Percentiles rank a stretch among this genome's conserved stretches.
These are phyloP conservation scores for Diaporthe destruens DNA, from an alignment of 2,329 filamentous ascomycete species.

Conservation along the genomic window DNA sequence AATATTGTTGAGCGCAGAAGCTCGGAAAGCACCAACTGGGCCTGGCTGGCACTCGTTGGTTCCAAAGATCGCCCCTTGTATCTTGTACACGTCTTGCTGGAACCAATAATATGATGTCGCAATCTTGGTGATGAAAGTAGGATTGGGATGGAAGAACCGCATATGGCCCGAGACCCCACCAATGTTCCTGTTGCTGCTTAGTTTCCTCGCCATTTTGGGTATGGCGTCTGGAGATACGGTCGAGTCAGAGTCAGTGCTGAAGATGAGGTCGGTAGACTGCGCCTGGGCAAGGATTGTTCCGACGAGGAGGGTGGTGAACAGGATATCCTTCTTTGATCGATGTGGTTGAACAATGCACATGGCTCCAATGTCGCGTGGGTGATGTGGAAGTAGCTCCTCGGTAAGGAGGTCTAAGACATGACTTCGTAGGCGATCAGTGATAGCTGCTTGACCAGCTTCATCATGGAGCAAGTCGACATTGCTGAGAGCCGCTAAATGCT, in stretches of 20 bases:
- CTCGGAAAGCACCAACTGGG: slow-evolving; percentile 17
- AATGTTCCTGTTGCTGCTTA: neutral
- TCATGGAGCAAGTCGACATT: slow-evolving; percentile 11
- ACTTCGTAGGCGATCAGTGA: slow-evolving; percentile 12
- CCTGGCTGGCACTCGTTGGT: slow-evolving; percentile 30
- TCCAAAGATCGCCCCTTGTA: slow-evolving; percentile 12
- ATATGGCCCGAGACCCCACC: slow-evolving; percentile 27
- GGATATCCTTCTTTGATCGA: slow-evolving; percentile 31
- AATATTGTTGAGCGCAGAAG: slow-evolving; percentile 7
- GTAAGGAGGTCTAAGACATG: neutral
- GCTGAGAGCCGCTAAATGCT: neutral
- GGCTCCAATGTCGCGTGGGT: neutral
- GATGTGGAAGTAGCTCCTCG: neutral
- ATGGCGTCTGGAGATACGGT: neutral
- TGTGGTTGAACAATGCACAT: slow-evolving; percentile 30
- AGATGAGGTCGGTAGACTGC: neutral
- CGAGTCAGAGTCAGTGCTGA: slow-evolving; percentile 34
- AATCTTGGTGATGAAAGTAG: slow-evolving; percentile 13
- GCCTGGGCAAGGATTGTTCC: neutral
- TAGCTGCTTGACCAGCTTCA: neutral
- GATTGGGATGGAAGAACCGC: slow-evolving; percentile 23
- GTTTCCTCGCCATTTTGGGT: slow-evolving; percentile 1
- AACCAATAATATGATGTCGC: slow-evolving; percentile 33
- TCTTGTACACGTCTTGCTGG: slow-evolving; percentile 26
- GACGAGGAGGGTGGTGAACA: slow-evolving; percentile 6